Evolutionary conservation across 805 yeast genomes (phyloP).

Genomic region (Schizosaccharomyces octosporus): DNA sequence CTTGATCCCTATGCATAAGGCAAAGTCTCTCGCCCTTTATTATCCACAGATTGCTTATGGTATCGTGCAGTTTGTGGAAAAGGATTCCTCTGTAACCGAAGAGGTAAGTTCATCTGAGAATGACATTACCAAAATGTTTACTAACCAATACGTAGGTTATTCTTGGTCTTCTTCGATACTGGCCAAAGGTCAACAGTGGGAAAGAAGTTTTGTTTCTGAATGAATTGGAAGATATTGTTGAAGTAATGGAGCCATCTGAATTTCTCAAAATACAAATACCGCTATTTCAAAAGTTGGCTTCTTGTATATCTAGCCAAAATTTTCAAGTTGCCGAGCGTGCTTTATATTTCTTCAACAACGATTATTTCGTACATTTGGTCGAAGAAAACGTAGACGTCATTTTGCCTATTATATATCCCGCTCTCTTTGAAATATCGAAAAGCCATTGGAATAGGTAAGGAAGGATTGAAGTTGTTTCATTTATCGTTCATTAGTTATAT

Average conservation of each 20-base stretch:
- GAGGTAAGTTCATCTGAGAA: conserved; percentile 23
- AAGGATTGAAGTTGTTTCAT: neutral
- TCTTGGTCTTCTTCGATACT: conserved; percentile 71
- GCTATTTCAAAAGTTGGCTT: conserved; percentile 73
- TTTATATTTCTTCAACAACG: conserved; percentile 80
- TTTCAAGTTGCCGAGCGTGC: conserved; percentile 95
- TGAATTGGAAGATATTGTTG: conserved; percentile 90
- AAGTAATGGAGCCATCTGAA: conserved; percentile 82
- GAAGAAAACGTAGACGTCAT: conserved; percentile 77
- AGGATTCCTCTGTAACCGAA: conserved; percentile 76
- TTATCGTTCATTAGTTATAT: too few species aligned
- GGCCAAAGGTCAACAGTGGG: conserved; percentile 91
- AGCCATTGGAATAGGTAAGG: conserved; percentile 49
- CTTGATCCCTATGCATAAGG: conserved; percentile 77
- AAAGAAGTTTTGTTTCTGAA: conserved; percentile 89
- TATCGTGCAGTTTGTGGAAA: conserved; percentile 84
- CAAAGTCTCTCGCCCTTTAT: conserved; percentile 62
- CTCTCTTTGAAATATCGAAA: conserved; percentile 62
- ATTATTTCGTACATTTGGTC: conserved; percentile 68
- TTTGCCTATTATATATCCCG: conserved; percentile 72
- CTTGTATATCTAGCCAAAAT: conserved; percentile 82
- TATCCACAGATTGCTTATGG: conserved; percentile 96
- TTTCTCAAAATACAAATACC: conserved; percentile 82
- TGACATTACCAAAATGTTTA: neutral
- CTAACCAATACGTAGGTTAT: conserved; percentile 18